These are phyloP conservation scores for Suhomyces chickasaworum DNA, from an alignment of 1,139 yeast species.

Conservation along the genomic window DNA sequence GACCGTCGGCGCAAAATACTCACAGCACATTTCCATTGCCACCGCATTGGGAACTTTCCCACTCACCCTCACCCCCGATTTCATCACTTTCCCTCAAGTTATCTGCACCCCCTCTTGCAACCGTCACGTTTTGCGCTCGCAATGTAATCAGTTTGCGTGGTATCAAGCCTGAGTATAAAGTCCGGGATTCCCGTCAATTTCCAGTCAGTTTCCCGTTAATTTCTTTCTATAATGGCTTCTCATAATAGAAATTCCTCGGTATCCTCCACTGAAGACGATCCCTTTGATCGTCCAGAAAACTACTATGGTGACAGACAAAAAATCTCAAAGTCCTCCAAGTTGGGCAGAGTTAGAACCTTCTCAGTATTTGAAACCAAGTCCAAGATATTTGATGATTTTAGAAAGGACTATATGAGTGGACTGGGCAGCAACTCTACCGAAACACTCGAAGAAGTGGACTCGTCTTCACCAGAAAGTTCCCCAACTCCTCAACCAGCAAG, in stretches of 20 bases:
- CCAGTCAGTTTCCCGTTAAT: slow-evolving; percentile 4
- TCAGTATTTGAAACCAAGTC: slow-evolving; percentile 42
- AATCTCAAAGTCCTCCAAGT: slow-evolving; percentile 45
- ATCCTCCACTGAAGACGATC: slow-evolving; percentile 52
- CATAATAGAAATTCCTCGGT: slow-evolving; percentile 32
- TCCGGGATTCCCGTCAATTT: slow-evolving; percentile 1
- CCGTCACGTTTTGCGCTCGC: slow-evolving; percentile 3
- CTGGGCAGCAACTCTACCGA: slow-evolving; percentile 1
- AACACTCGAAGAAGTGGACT: slow-evolving; percentile 5
- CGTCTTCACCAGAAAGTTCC: slow-evolving; percentile 12
- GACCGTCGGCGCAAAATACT: not conserved
- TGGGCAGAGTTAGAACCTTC: slow-evolving; percentile 54
- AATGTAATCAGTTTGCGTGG: not conserved
- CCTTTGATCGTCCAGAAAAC: slow-evolving; percentile 65
- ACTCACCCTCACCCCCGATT: not conserved
- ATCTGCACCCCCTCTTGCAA: slow-evolving; percentile 1
- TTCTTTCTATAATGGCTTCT: slow-evolving; percentile 2
- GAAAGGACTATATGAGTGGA: slow-evolving; percentile 8
- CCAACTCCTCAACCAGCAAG: slow-evolving; percentile 13
- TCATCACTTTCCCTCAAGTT: not conserved
- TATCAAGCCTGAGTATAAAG: not conserved
- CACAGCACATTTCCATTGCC: not conserved
- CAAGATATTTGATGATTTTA: slow-evolving; percentile 16
- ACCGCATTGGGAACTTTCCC: not conserved
- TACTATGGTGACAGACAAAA: slow-evolving; percentile 71